Conservation (phyloP, 805 yeast species). For the Candida sithepensis region DNA sequence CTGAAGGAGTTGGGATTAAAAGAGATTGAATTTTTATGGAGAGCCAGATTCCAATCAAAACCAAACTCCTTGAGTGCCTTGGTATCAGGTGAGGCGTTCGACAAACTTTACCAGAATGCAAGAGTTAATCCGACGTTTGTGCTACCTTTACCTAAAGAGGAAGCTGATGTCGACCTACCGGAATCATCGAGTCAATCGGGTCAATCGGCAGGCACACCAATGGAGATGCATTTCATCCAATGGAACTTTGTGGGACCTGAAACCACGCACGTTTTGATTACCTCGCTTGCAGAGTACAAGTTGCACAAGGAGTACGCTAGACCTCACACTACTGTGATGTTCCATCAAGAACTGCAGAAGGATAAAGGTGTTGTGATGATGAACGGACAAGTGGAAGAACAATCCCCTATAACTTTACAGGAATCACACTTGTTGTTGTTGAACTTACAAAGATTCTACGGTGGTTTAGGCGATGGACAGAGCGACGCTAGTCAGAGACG, state of each 20-base stretch:
- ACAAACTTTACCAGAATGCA: slow-evolving; percentile 62
- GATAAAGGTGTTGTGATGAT: slow-evolving; percentile 67
- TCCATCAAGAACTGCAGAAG: slow-evolving; percentile 72
- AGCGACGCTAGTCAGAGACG: slow-evolving; percentile 44
- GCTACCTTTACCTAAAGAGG: slow-evolving; percentile 78
- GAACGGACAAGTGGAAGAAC: slow-evolving; percentile 81
- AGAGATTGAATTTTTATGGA: slow-evolving; percentile 83
- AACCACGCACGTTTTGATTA: slow-evolving; percentile 85
- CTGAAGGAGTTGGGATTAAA: slow-evolving; percentile 47
- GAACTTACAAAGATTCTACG: slow-evolving; percentile 80
- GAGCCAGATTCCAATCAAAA: slow-evolving; percentile 69
- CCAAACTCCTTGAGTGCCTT: slow-evolving; percentile 64
- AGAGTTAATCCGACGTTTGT: slow-evolving; percentile 77
- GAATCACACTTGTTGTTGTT: slow-evolving; percentile 78
- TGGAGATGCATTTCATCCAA: slow-evolving; percentile 87
- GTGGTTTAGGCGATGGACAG: slow-evolving; percentile 51
- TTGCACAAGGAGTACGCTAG: slow-evolving; percentile 87
- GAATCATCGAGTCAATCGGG: slow-evolving; percentile 23
- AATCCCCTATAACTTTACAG: slow-evolving; percentile 58
- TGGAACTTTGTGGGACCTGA: slow-evolving; percentile 86
- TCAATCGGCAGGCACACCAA: slow-evolving; percentile 30
- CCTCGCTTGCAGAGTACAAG: slow-evolving; percentile 88
- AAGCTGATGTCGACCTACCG: slow-evolving; percentile 30
- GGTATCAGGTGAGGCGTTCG: slow-evolving; percentile 53
- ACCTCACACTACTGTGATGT: slow-evolving; percentile 88